phyloP scores from a whole-genome alignment of 2,329 filamentous ascomycete genomes.

The Calonectria pseudoreteaudii region DNA sequence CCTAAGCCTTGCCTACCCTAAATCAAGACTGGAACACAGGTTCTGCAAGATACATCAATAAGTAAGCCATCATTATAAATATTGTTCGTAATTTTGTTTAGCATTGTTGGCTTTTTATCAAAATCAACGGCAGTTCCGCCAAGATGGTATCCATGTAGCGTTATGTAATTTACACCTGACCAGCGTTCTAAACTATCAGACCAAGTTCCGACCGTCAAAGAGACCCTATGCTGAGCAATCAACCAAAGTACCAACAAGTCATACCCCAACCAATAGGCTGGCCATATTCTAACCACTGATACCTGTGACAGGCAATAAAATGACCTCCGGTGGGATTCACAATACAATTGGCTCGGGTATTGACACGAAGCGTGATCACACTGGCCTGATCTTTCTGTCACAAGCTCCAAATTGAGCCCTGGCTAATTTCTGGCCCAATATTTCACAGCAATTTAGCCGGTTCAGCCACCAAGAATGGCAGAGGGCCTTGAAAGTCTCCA shows the following conservation, averaged over 20 bases:
- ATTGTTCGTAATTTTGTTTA: no score
- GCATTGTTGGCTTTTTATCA: conserved; percentile 52
- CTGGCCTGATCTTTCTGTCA: background rate
- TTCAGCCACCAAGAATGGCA: background rate
- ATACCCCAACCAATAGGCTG: no score
- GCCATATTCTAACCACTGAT: background rate
- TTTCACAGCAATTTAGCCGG: background rate
- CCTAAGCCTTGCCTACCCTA: no score
- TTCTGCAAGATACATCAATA: no score
- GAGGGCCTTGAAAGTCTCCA: no score
- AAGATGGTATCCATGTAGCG: background rate
- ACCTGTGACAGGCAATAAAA: background rate
- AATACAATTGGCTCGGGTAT: background rate
- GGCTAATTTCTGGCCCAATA: background rate
- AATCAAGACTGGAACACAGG: no score
- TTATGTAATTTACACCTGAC: no score
- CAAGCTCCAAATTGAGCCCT: background rate
- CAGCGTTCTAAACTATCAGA: no score
- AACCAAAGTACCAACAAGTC: no score
- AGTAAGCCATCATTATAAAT: no score
- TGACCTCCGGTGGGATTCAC: background rate
- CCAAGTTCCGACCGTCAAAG: no score
- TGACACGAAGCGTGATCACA: background rate
- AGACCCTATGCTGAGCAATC: no score
- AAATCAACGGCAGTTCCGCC: background rate